These are phyloP conservation scores for Cinnamomum micranthum DNA, from an alignment of 164 flowering plant genomes.

Conservation along the genomic window DNA sequence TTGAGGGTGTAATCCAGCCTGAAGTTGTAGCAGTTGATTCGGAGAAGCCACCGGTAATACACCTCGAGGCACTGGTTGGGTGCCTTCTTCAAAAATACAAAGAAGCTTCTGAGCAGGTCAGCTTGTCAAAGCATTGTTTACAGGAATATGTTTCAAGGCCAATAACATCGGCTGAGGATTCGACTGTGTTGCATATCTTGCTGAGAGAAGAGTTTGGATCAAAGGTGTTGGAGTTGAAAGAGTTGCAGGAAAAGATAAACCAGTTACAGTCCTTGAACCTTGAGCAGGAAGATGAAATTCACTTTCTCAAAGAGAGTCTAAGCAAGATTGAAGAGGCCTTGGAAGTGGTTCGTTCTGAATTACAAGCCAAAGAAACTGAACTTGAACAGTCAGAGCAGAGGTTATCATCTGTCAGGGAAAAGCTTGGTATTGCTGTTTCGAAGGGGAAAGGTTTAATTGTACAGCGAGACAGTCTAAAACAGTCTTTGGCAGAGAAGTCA, in stretches of 20 bases:
- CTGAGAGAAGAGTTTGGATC: slow-evolving; percentile 36
- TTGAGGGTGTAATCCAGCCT: slow-evolving; percentile 33
- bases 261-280: slow-evolving; percentile 35
- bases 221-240: slow-evolving; percentile 34
- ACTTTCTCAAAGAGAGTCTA: slow-evolving; percentile 49
- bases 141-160: slow-evolving; percentile 6
- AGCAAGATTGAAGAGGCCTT: slow-evolving; percentile 42
- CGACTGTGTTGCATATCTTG: slow-evolving; percentile 5
- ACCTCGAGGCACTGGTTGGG: slow-evolving; percentile 43
- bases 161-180: slow-evolving; percentile 4
- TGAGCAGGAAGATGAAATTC: slow-evolving; percentile 52
- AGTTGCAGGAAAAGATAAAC: slow-evolving; percentile 42
- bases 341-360: slow-evolving; percentile 34
- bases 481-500: slow-evolving; percentile 71
- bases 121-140: slow-evolving; percentile 14
- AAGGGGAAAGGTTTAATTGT: slow-evolving; percentile 92
- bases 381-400: slow-evolving; percentile 91
- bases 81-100: slow-evolving; percentile 52
- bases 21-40: slow-evolving; percentile 26
- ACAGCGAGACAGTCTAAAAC: slow-evolving; percentile 85
- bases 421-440: slow-evolving; percentile 92
- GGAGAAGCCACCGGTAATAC: slow-evolving; percentile 30
- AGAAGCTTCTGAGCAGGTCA: slow-evolving; percentile 37
- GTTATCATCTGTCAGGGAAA: slow-evolving; percentile 79
- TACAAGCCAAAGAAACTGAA: slow-evolving; percentile 55